Percentiles rank a stretch among this genome's conserved stretches.
Conservation (phyloP, 768 basidiomycete genomes). For the Fistulinella prunicolor region DNA sequence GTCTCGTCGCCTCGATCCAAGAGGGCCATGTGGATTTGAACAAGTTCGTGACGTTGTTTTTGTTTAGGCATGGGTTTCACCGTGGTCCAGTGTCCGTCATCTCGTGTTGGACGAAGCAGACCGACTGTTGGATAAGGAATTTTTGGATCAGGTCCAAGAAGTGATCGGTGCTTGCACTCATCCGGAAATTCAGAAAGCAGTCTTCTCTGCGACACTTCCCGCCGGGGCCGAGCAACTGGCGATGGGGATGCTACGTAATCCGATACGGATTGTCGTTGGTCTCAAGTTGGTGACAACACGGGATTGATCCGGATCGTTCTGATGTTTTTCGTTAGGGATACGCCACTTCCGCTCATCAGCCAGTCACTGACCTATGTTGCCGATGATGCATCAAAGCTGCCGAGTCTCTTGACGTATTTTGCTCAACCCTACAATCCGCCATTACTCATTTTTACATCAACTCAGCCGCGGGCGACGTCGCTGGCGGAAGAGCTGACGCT, state of each 20-base stretch:
- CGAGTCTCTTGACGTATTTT: slow-evolving; percentile 80
- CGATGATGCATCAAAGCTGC: slow-evolving; percentile 91
- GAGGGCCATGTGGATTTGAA: slow-evolving; percentile 60
- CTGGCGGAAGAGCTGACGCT: slow-evolving; percentile 79
- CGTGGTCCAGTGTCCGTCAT: slow-evolving; percentile 65
- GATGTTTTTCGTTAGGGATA: slow-evolving; percentile 61
- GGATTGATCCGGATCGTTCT: slow-evolving; percentile 5
- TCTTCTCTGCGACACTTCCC: slow-evolving; percentile 95
- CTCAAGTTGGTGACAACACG: slow-evolving; percentile 64
- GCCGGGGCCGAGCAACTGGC: slow-evolving; percentile 84
- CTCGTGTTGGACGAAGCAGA: slow-evolving; percentile 90
- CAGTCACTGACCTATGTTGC: slow-evolving; percentile 91
- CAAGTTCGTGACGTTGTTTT: slow-evolving; percentile 53
- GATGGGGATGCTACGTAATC: slow-evolving; percentile 78
- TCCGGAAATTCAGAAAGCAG: slow-evolving; percentile 71
- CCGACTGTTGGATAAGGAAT: slow-evolving; percentile 85
- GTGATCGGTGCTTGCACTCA: slow-evolving; percentile 76
- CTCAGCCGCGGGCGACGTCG: slow-evolving; percentile 81
- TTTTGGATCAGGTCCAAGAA: slow-evolving; percentile 85
- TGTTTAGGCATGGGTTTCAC: slow-evolving; percentile 4
- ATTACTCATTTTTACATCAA: slow-evolving; percentile 85
- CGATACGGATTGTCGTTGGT: slow-evolving; percentile 93
- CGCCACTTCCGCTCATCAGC: slow-evolving; percentile 85
- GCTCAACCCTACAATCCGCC: slow-evolving; percentile 85
- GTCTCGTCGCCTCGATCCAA: slow-evolving; percentile 79